Base-by-base conservation (phyloP, 768 basidiomycete genomes). In the Hebeloma cylindrosporum region DNA sequence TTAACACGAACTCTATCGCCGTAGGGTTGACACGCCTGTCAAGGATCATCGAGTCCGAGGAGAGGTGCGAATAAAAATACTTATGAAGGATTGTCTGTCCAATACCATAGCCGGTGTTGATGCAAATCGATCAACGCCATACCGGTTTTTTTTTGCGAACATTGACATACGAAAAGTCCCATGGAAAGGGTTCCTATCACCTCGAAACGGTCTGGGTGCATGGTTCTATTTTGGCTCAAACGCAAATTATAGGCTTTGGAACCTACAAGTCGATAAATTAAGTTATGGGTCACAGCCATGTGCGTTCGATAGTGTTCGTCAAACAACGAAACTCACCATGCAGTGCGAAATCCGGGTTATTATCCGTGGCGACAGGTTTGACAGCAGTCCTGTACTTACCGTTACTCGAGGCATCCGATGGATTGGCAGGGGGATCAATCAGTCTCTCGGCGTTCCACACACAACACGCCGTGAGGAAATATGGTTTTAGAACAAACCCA, bases 21-120 rank as follows among this genome's bases (percentile, higher is more conserved):
- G 40, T 48, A 44, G 52, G 50, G 47, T 42, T 39, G 35, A 50
- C 53, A 51, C 51, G 49, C 57, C n/a, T 49, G 54, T 52, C 54
- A 56, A 27, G 34, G 16, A 35, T 29, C 27, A 29, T 29, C 34
- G 36, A 46, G 42, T 50, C 54, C 51, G 51, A 50, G 34, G 40
- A 22, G 23, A 42, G 39, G 34, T 48, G 51, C 39, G 47, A 46
- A 38, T 32, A 32, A 27, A 41, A 54, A 45, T 47, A 52, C 34
- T 44, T n/a, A n/a, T n/a, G n/a, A n/a, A 44, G 36, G 42, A 43
- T 43, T 39, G 45, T 43, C 41, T 25, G 42, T 18, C 48, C 48
- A 45, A 49, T 45, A 28, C 45, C 48, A 50, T 33, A 47, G 40
- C 32, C 40, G 26, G 26, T 34, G 32, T 9, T 40, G 37, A 44